Evolutionary conservation across 352 stramenopile genomes (phyloP), one percentile per base, ranked within the genome.

Genomic region (Pythium pectinolyticum): DNA sequence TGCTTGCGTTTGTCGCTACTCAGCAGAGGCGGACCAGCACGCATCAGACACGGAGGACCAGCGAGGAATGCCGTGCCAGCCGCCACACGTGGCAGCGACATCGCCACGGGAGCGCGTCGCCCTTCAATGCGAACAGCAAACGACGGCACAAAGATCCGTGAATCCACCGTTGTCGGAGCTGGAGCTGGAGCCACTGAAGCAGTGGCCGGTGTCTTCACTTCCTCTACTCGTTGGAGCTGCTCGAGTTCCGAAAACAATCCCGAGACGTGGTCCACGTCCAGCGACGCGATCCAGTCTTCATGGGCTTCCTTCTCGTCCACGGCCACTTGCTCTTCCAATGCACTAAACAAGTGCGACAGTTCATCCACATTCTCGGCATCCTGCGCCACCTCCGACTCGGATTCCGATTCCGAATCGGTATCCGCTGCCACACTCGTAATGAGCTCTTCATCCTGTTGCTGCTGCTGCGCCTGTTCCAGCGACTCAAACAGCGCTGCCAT

Each of bases 51-150:
- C 10, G 74, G 74, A 10, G 75, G 75, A 34, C 80, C 70, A 28
- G 61, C 66, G 6, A 84, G 49, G 43, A 82, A 56, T 48, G 35
- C 39, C 27, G 54, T 31, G 55, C 41, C 22, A 20, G 63, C 24
- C 6, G 51, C 32, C n/a, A 63, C 45, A 12, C 47, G 53, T 24
- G 45, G 45, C 35, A 57, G 45, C 10, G 17, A 19, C 17, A 61
- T 25, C 20, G 24, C 14, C 24, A 47, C 50, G n/a, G 56, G 22
- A 22, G 40, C 14, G 1, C 51, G 24, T 10, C 65, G 47, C 22
- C 65, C 63, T 49, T 89, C 80, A 22, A 89, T 88, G 51, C 68
- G 72, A 39, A 89, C 65, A 5, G 73, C 66, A 34, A 86, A 85
- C 40, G 55, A 70, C 7, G 78, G 78, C 58, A 90, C 80, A 32